phyloP scores from a whole-genome alignment of 2,329 filamentous ascomycete genomes.

The Colletotrichum horii region DNA sequence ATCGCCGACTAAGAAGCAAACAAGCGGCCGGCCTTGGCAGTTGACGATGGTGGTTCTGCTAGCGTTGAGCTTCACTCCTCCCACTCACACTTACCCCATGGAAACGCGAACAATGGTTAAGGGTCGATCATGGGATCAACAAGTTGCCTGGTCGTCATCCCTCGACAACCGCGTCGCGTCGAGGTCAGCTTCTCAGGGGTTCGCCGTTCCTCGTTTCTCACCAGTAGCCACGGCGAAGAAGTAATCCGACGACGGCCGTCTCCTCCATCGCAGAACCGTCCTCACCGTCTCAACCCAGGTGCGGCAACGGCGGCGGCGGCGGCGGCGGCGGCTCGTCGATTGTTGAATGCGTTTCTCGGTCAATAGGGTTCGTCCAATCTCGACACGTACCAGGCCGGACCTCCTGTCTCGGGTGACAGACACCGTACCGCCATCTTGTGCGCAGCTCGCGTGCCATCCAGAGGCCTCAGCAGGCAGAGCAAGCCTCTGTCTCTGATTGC shows the following conservation, averaged over 20 bases:
- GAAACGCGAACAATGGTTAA: not conserved
- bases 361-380: not conserved
- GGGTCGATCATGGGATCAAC: not conserved
- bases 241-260: not conserved
- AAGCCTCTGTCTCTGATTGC: not conserved
- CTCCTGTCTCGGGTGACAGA: not conserved
- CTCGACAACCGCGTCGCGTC: not conserved
- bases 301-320: not conserved
- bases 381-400: not conserved
- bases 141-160: not conserved
- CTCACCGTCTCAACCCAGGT: not conserved
- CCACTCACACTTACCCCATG: not conserved
- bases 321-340: not conserved
- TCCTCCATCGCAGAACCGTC: not conserved
- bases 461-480: not conserved
- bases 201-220: not conserved
- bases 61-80: not conserved
- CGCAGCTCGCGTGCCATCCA: not conserved
- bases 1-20: not conserved
- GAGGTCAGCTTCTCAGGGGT: not conserved
- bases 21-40: not conserved
- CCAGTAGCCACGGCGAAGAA: not conserved
- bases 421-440: not conserved
- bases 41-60: not conserved
- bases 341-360: not conserved